Base-by-base conservation (phyloP, 768 basidiomycete species). In the Boletus fagicola region DNA sequence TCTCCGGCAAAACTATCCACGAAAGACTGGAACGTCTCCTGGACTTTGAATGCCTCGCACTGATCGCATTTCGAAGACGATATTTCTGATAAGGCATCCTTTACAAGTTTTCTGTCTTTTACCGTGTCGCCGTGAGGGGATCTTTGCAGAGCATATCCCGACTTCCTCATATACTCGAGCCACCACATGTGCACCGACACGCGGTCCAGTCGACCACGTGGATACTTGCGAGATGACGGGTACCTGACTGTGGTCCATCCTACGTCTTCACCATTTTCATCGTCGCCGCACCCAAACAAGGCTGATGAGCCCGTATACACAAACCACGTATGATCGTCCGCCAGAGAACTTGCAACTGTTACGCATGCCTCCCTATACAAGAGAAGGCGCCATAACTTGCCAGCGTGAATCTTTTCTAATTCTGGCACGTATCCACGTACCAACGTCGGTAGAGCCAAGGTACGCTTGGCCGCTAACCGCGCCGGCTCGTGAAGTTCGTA, bases 121-220 rank as follows among this genome's bases (percentile, higher is more conserved):
- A 65, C 54, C 7, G 24, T 30, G 1, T 50, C 12, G 0, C 54
- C 36, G 0, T 22, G 20, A 13, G 63, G 57, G 7, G 20, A 31
- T 39, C 30, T 44, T 30, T 39, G 54, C 51, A 67, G 15, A 0
- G 40, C 57, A 0, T 9, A 6, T 44, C 54, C 39, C 18, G 63
- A 56, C 51, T 51, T 62, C 20, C 7, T 59, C 63, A 59, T 59
- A 20, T 61, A 67, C 15, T 61, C 43, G 1, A 39, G 0, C 65
- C 62, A 66, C 65, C 59, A 67, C 1, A 0, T 35, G 31, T 66
- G 60, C 46, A 56, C 53, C 1, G 15, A 16, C 12, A 53, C 8
- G 1, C 0, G 0, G 28, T 58, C 54, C 24, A 8, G 3, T 46
- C 56, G 56, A 18, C 62, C 55, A 0, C 0, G 5, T 31, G 0